Conservation (phyloP, 371 early-diverging fungal genomes). For the Capillidium rhysosporum region DNA sequence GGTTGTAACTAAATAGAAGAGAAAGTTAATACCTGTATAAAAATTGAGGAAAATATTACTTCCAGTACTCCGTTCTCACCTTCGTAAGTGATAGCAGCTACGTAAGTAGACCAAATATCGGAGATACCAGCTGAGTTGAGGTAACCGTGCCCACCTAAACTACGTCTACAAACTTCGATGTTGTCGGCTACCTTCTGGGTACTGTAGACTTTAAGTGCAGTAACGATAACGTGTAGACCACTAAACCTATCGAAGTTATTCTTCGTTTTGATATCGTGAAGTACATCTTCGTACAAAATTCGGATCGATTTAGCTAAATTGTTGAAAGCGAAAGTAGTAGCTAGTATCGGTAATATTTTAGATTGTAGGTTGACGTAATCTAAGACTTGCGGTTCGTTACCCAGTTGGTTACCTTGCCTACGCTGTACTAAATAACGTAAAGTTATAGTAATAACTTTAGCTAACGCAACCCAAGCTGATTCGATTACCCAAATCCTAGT, state of each 20-base stretch:
- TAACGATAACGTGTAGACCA: neutral
- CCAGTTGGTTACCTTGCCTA: neutral
- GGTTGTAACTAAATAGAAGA: neutral
- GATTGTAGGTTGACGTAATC: neutral
- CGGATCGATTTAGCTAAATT: neutral
- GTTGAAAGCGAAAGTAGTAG: neutral
- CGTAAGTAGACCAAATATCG: neutral
- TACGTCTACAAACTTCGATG: neutral
- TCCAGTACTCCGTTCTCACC: neutral
- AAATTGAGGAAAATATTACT: no score
- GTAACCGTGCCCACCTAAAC: neutral
- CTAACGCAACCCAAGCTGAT: neutral
- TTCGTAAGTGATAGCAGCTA: neutral
- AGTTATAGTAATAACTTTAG: neutral
- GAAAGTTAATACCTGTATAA: no score
- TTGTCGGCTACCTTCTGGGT: neutral
- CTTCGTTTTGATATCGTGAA: neutral
- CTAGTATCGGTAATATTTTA: neutral
- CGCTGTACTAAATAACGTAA: neutral
- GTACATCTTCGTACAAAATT: neutral
- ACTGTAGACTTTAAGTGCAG: neutral
- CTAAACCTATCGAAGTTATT: neutral
- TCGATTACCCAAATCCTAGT: neutral
- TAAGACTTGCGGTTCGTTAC: neutral
- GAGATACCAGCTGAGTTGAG: neutral